Base-by-base conservation (phyloP, 305 asterid species). In the Solanum hybrid region DNA sequence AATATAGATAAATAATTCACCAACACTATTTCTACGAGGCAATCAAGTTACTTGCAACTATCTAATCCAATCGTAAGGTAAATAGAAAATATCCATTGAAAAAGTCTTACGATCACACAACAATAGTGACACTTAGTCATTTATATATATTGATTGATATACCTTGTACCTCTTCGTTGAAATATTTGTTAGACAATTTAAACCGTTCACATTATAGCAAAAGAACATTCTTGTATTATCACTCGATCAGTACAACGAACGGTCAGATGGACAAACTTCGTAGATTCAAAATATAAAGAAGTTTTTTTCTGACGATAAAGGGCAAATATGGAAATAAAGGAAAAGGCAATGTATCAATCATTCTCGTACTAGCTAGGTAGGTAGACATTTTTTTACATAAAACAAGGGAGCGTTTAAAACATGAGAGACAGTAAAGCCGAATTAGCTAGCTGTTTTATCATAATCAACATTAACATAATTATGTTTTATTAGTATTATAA, bases 381-480 rank as follows among this genome's bases (percentile, higher is more conserved):
- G 35, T 75, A 56, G 45, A 24, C 24, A 24, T 78, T 32, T 35
- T 35, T 32, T 31, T 15, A 26, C 86, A 72, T 27, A 38, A 87
- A 87, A 87, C 34, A 45, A 38, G 89, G 88, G 45, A 78, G 88
- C 91, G 71, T 91, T 91, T 89, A 88, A 91, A 91, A 89, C 78
- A 89, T 75, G 86, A 84, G 87, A 37, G 90, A 84, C 91, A 78
- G 89, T 42, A 45, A 78, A 89, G 89, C 35, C 27, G 56, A 73
- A 40, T 42, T 34, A 90, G 89, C 90, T 34, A 89, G 91, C 91
- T 87, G 91, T 85, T 90, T 84, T 77, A 77, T 85, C 78, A 34
- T 85, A 84, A 84, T 84, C 40, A 84, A 84, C 87, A 84, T 38
- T 40, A 34, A 36, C 85, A 31, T 71, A 64, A 64, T 79, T 51